Percentiles rank a stretch among this genome's conserved stretches.
phyloP scores from a whole-genome alignment of 2,329 filamentous ascomycete genomes.

The Dactylellina leptospora region DNA sequence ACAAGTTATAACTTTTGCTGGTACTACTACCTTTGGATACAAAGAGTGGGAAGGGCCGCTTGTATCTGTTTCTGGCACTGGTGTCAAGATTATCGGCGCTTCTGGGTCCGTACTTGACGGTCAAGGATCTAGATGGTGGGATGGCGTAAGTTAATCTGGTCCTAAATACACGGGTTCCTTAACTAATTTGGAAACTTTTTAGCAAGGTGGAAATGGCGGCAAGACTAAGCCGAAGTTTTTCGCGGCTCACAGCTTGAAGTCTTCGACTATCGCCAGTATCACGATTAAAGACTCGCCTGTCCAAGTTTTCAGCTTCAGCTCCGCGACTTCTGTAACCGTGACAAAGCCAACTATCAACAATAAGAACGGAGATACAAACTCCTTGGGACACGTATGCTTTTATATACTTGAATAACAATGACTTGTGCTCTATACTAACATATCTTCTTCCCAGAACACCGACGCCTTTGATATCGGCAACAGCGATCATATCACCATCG shows the following conservation, averaged over 20 bases:
- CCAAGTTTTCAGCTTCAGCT: constrained; percentile 62
- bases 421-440: not conserved
- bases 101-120: constrained; percentile 67
- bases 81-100: constrained; percentile 67
- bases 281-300: constrained; percentile 63
- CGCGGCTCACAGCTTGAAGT: constrained; percentile 61
- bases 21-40: constrained; percentile 74
- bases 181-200: not conserved
- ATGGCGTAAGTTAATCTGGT: constrained; percentile 59
- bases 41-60: constrained; percentile 73
- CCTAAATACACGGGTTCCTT: not conserved
- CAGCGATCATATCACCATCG: constrained; percentile 65
- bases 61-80: constrained; percentile 69
- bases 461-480: constrained; percentile 69
- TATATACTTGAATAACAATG: no score
- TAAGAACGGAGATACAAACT: constrained; percentile 43
- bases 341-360: constrained; percentile 61
- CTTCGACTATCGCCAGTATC: constrained; percentile 61
- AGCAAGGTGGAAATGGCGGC: constrained; percentile 60
- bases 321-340: constrained; percentile 59
- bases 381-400: constrained; percentile 48
- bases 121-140: constrained; percentile 70
- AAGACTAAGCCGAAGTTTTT: constrained; percentile 65
- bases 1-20: constrained; percentile 1
- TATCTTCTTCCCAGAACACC: constrained; percentile 63